Percentiles rank a stretch among this genome's conserved stretches.
phyloP scores from a whole-genome alignment of 2,329 filamentous ascomycete genomes.

The Penicillium decumbens region DNA sequence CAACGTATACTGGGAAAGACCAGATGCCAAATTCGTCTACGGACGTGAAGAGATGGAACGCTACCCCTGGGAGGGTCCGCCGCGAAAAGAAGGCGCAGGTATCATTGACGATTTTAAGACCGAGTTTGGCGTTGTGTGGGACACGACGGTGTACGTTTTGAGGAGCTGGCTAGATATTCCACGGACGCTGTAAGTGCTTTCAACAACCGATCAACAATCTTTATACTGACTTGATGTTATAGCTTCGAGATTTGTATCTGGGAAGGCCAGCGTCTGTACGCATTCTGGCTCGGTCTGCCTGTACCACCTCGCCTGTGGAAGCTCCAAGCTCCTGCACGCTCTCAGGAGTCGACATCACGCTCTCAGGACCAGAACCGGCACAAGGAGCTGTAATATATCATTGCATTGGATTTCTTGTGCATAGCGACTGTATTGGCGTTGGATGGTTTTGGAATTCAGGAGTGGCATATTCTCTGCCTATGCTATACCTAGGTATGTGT shows the following conservation, averaged over 20 bases:
- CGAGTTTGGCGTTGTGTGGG: conserved; percentile 62
- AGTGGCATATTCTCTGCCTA: not conserved
- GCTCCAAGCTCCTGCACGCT: conserved; percentile 40
- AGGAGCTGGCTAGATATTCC: conserved; percentile 67
- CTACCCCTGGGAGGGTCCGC: conserved; percentile 32
- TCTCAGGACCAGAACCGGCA: conserved; percentile 1
- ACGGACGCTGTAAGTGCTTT: conserved; percentile 60
- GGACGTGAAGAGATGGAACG: conserved; percentile 29
- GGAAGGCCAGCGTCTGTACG: conserved; percentile 54
- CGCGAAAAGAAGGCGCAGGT: conserved; percentile 38
- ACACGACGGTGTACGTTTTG: conserved; percentile 62
- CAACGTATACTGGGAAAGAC: conserved; percentile 38
- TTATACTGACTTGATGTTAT: not conserved
- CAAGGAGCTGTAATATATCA: conserved; percentile 40
- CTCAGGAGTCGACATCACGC: not conserved
- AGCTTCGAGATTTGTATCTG: conserved; percentile 51
- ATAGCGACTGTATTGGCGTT: conserved; percentile 17
- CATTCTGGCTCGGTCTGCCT: conserved; percentile 60
- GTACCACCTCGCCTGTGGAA: conserved; percentile 56
- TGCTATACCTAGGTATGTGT: not conserved
- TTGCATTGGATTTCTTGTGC: conserved; percentile 16
- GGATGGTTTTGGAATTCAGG: conserved; percentile 3
- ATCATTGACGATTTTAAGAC: conserved; percentile 56
- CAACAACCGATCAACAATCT: not conserved
- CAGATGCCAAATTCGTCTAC: conserved; percentile 43